Evolutionary conservation across 495 filamentous ascomycete species (phyloP), one percentile per base, ranked within the genome.

Genomic region (Pseudoneurospora amorphoporcata): DNA sequence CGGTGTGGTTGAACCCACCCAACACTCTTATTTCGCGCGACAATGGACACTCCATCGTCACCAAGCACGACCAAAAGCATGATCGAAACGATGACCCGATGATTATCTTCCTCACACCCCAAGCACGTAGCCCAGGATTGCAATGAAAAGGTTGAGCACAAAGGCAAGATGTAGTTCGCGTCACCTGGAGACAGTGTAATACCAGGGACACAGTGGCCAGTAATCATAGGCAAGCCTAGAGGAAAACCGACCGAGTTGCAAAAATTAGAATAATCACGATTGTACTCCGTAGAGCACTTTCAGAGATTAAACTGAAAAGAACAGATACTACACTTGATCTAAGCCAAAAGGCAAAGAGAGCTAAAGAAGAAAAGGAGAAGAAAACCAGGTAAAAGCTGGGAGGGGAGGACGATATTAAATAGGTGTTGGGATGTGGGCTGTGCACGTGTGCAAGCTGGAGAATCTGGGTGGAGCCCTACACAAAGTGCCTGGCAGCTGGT

Each of bases 311-410:
- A 93, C 91, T 94, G 91, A 93, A 92, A 93, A 95, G 92, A 95
- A 94, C 92, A 95, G 92, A 94, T 94, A 94, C 92, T 94, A 95
- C 91, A 95, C 92, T 93, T 94, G 91, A 95, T 94, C 92, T 94
- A 90, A 91, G 88, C 89, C 89, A 90, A 86, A 86, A 86, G 88
- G 88, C 87, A 85, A 84, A 83, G 82, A 83, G 81, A 84, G 82
- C 81, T 83, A 73, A 80, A 76, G 81, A 83, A 75, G 74, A 81
- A 83, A 83, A 53, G 71, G 19, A 72, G 75, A 77, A 78, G 58
- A 77, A 76, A 75, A 70, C 71, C 3, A 16, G 69, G 69, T 17
- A 74, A 78, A 76, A 47, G 0, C 3, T 42, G 53, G 74, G 74
- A 69, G 73, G 72, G 69, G 71, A 43, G 61, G 40, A 12, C 38